These are phyloP conservation scores for Leccinum uliginosum DNA, from an alignment of 768 basidiomycete genomes.

Conservation along the genomic window DNA sequence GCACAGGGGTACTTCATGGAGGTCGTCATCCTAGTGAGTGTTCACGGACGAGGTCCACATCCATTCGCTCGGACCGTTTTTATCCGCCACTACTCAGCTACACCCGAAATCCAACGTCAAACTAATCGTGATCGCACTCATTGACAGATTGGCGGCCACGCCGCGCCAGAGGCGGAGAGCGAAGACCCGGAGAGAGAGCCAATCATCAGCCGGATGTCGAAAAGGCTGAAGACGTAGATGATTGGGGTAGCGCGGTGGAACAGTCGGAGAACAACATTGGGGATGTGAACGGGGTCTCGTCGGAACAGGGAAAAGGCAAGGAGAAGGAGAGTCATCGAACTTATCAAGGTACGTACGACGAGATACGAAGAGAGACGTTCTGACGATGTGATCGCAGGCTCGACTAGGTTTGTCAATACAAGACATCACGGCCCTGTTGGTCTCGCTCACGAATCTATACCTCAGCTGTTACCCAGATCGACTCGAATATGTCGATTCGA, in stretches of 20 bases:
- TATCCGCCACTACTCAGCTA: constrained; percentile 91
- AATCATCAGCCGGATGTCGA: constrained; percentile 25
- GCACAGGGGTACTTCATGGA: constrained; percentile 99
- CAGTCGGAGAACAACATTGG: constrained; percentile 15
- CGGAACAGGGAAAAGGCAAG: not conserved
- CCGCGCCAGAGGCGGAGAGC: too few relatives aligned
- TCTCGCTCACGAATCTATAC: constrained; percentile 85
- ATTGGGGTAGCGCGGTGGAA: constrained; percentile 3
- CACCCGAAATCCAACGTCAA: constrained; percentile 99
- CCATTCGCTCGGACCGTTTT: constrained; percentile 92
- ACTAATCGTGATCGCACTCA: constrained; percentile 94
- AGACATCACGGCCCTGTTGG: constrained; percentile 93
- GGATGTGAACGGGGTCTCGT: constrained; percentile 17
- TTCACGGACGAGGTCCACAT: constrained; percentile 94
- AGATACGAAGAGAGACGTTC: not conserved
- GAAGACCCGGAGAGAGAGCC: constrained; percentile 48
- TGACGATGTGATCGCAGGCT: constrained; percentile 52
- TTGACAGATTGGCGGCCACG: constrained; percentile 44
- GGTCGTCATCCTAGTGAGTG: constrained; percentile 88
- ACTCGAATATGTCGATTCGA: constrained; percentile 95
- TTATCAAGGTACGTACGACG: constrained; percentile 79
- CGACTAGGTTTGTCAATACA: constrained; percentile 96
- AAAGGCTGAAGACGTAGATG: constrained; percentile 18
- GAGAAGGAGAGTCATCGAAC: constrained; percentile 44
- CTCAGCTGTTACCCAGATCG: constrained; percentile 96